These are phyloP conservation scores for Xylogone sp. DNA, from an alignment of 2,329 filamentous ascomycete genomes.

Conservation along the genomic window DNA sequence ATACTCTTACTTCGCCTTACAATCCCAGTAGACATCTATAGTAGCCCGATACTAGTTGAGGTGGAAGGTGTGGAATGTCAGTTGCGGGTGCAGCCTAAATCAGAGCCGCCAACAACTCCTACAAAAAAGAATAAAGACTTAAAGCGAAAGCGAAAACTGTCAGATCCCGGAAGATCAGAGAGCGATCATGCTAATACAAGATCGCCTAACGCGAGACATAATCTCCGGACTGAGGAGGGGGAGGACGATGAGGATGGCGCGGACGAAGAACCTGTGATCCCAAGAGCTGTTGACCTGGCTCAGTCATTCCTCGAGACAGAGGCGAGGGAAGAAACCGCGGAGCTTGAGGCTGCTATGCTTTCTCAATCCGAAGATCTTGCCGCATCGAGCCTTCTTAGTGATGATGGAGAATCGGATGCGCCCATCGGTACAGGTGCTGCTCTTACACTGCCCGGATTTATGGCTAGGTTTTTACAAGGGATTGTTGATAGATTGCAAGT, in stretches of 20 bases:
- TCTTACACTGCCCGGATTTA: constrained; percentile 64
- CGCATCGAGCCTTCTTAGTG: constrained; percentile 56
- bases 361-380: constrained; percentile 60
- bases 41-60: constrained; percentile 77
- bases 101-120: constrained; percentile 13
- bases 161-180: constrained; percentile 1
- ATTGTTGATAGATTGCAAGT: constrained; percentile 69
- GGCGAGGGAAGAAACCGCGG: constrained; percentile 58
- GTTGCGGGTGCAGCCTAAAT: constrained; percentile 45
- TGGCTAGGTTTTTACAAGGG: constrained; percentile 70
- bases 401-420: constrained; percentile 60
- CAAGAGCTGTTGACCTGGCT: constrained; percentile 69
- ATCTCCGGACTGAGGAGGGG: neutral
- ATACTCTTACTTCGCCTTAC: constrained; percentile 75
- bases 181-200: neutral
- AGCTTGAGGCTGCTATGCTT: constrained; percentile 65
- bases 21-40: constrained; percentile 83
- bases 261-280: constrained; percentile 43
- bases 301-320: constrained; percentile 75
- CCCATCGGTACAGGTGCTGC: constrained; percentile 66
- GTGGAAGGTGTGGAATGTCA: constrained; percentile 76
- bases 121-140: constrained; percentile 32
- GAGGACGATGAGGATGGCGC: constrained; percentile 12
- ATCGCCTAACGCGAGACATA: neutral
- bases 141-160: constrained; percentile 23